A percentile compares a stretch with the other conserved stretches of the same genome.
These are phyloP conservation scores for Chlorokybus atmophyticus DNA, from an alignment of 139 green algal species.

Conservation along the genomic window DNA sequence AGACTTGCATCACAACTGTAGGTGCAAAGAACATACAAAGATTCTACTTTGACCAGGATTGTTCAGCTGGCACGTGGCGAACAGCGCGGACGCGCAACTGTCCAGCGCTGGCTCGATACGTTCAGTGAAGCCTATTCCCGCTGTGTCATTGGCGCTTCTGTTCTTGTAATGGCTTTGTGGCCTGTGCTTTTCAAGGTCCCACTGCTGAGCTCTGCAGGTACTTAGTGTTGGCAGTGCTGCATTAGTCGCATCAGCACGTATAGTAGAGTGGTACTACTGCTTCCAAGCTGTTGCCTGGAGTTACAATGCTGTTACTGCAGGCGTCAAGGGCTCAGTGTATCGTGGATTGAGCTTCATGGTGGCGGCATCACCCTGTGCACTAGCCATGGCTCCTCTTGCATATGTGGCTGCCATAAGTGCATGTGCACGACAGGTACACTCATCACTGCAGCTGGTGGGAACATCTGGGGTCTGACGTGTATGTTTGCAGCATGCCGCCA, in stretches of 20 bases:
- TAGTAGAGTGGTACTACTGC: neutral
- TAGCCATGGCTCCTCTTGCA: constrained; percentile 32
- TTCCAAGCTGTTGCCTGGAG: neutral
- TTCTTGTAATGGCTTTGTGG: constrained; percentile 16
- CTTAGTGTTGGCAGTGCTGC: neutral
- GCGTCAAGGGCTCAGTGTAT: constrained; percentile 30
- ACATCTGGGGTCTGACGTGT: too few relatives aligned
- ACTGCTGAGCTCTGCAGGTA: neutral
- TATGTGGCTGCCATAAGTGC: constrained; percentile 38
- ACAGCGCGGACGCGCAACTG: constrained; percentile 6
- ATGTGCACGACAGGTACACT: constrained; percentile 18
- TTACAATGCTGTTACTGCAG: neutral
- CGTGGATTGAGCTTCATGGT: constrained; percentile 34
- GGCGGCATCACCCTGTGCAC: constrained; percentile 38
- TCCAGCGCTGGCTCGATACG: constrained; percentile 33
- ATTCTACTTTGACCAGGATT: constrained; percentile 1
- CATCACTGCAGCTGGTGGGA: too few relatives aligned
- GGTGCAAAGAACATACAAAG: too few relatives aligned
- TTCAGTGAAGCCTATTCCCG: constrained; percentile 31
- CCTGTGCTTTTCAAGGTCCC: constrained; percentile 31
- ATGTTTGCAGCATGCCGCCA: too few relatives aligned
- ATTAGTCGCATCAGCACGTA: neutral
- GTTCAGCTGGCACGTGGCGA: constrained; percentile 1
- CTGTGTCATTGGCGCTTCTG: constrained; percentile 17
- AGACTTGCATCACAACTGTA: too few relatives aligned